Conservation (phyloP, 2,329 filamentous ascomycete genomes). For the Pyrenochaeta sp. region DNA sequence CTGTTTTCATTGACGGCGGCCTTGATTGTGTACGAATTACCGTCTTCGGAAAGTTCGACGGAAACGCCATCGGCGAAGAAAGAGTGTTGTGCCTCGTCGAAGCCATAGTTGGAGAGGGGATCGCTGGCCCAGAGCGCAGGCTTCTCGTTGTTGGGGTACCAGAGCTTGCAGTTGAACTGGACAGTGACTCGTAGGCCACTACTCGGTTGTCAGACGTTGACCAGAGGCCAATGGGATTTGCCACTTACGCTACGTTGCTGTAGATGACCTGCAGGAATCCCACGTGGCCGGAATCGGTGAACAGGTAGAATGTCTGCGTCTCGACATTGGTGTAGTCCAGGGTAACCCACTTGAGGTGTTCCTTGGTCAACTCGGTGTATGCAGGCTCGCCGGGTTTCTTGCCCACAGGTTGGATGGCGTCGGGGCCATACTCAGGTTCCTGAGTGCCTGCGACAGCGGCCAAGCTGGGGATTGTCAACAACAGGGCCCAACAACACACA, state of each 20-base stretch:
- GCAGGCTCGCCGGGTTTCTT: slow-evolving; percentile 79
- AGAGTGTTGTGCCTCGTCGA: slow-evolving; percentile 81
- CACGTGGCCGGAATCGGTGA: slow-evolving; percentile 76
- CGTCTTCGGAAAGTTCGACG: slow-evolving; percentile 84
- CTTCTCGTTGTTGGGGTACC: slow-evolving; percentile 75
- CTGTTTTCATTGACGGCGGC: slow-evolving; percentile 81
- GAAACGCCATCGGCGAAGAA: slow-evolving; percentile 90
- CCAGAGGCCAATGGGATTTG: neutral
- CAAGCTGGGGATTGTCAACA: slow-evolving; percentile 53
- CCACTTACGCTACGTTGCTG: slow-evolving; percentile 88
- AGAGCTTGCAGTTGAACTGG: slow-evolving; percentile 95
- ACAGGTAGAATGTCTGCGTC: slow-evolving; percentile 93
- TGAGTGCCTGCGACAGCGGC: slow-evolving; percentile 90
- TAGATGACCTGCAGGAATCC: slow-evolving; percentile 92
- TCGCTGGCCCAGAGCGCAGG: slow-evolving; percentile 85
- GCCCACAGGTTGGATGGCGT: slow-evolving; percentile 84
- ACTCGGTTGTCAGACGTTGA: slow-evolving; percentile 18
- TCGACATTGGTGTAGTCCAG: slow-evolving; percentile 89
- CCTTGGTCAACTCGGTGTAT: slow-evolving; percentile 78
- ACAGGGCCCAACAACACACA: slow-evolving; percentile 1
- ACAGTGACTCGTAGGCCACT: slow-evolving; percentile 89
- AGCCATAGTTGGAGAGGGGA: slow-evolving; percentile 77
- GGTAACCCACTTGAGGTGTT: slow-evolving; percentile 82
- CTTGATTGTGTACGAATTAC: slow-evolving; percentile 85
- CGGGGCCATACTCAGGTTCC: slow-evolving; percentile 92